These are phyloP conservation scores for Aspergillus sojae DNA, from an alignment of 2,329 filamentous ascomycete species.

Conservation along the genomic window DNA sequence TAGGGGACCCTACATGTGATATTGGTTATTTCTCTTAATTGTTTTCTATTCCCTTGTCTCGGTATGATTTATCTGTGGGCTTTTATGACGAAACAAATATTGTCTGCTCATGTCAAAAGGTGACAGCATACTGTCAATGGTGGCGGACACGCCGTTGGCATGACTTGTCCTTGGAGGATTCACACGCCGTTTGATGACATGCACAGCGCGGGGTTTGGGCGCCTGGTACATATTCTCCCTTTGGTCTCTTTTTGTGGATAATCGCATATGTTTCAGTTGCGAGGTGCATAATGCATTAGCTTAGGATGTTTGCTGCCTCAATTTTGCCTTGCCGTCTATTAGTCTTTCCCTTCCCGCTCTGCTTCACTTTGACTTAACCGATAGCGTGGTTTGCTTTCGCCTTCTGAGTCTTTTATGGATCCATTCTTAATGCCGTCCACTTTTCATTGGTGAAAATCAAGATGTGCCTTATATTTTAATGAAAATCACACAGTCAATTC, in stretches of 20 bases:
- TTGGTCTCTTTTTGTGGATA: conserved; percentile 23
- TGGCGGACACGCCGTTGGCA: conserved; percentile 12
- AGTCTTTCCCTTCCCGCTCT: neutral
- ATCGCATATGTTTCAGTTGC: conserved; percentile 22
- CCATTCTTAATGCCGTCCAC: neutral
- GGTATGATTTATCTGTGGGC: conserved; percentile 12
- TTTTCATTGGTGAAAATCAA: neutral
- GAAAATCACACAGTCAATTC: neutral
- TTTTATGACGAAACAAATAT: conserved; percentile 13
- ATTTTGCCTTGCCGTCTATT: conserved; percentile 3
- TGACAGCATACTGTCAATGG: conserved; percentile 10
- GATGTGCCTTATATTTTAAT: neutral
- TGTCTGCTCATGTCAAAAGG: conserved; percentile 8
- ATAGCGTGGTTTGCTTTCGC: neutral
- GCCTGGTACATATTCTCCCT: conserved; percentile 35
- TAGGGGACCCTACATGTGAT: conserved; percentile 40
- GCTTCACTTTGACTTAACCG: neutral
- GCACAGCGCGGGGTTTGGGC: conserved; percentile 49
- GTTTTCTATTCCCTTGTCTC: neutral
- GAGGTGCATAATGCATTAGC: conserved; percentile 22
- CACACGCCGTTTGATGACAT: conserved; percentile 32
- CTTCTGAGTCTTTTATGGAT: neutral
- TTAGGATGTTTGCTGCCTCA: conserved; percentile 4
- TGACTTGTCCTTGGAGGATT: conserved; percentile 19
- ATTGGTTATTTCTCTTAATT: conserved; percentile 1